phyloP scores from a whole-genome alignment of 2,329 filamentous ascomycete genomes.

The Tolypocladium tundrense region DNA sequence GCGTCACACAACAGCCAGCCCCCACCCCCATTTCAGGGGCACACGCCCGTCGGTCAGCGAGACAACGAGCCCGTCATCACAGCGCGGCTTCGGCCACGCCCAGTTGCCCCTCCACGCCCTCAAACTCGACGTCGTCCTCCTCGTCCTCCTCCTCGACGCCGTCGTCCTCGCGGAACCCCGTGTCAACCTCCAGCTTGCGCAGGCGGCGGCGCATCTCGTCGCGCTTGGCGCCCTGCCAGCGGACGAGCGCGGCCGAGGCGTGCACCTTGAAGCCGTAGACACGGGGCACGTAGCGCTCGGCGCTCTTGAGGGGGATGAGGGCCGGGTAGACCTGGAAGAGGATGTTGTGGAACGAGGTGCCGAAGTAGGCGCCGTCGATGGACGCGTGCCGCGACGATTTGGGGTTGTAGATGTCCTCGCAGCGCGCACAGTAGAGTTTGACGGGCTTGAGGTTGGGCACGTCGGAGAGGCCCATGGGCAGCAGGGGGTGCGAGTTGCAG shows the following conservation, averaged over 20 bases:
- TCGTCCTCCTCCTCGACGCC: conserved; percentile 48
- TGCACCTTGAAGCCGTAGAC: conserved; percentile 96
- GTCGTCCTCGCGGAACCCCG: conserved; percentile 65
- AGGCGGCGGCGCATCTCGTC: conserved; percentile 76
- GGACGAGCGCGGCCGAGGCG: conserved; percentile 72
- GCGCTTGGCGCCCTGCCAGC: conserved; percentile 79
- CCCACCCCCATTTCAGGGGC: background rate
- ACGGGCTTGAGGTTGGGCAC: conserved; percentile 79
- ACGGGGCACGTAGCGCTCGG: conserved; percentile 76
- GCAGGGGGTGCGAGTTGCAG: conserved; percentile 84
- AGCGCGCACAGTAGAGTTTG: conserved; percentile 93
- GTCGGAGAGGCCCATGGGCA: conserved; percentile 92
- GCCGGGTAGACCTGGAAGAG: conserved; percentile 96
- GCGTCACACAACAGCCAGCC: background rate
- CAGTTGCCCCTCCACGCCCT: conserved; percentile 22
- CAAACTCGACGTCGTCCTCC: conserved; percentile 34
- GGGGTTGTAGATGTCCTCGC: conserved; percentile 97
- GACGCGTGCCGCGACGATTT: conserved; percentile 92
- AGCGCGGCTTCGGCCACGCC: conserved; percentile 15
- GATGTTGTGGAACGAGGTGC: conserved; percentile 97
- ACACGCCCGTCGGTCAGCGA: background rate
- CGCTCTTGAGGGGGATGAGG: conserved; percentile 75
- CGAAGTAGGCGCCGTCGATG: conserved; percentile 97
- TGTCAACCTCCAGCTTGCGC: conserved; percentile 60
- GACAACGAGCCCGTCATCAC: background rate